Percentiles rank a stretch among this genome's conserved stretches.
phyloP scores from a whole-genome alignment of 2,329 filamentous ascomycete genomes.

The Fusarium sp. region DNA sequence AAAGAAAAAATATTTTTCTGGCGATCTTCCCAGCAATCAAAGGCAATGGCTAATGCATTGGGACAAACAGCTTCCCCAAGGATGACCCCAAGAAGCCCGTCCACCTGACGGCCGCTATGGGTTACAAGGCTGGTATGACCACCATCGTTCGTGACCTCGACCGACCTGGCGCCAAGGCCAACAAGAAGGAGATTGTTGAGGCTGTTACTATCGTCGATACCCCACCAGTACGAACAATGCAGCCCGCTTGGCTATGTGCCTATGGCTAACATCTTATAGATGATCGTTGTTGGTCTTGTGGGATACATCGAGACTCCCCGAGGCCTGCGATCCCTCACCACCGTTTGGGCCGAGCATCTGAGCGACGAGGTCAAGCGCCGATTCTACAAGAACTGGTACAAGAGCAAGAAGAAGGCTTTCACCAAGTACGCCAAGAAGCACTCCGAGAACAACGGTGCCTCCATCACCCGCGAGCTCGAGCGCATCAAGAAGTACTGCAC shows the following conservation, averaged over 20 bases:
- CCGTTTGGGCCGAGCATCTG: slow-evolving; percentile 99
- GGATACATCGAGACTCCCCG: slow-evolving; percentile 99
- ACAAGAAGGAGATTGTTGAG: slow-evolving; percentile 99
- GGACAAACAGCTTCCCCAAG: slow-evolving; percentile 88
- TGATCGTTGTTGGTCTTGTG: slow-evolving; percentile 99
- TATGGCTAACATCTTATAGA: slow-evolving; percentile 84
- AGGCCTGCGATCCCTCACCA: slow-evolving; percentile 98
- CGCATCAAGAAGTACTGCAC: slow-evolving; percentile 99
- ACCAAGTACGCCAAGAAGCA: slow-evolving; percentile 99
- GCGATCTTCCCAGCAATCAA: neutral
- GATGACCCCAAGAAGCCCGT: slow-evolving; percentile 99
- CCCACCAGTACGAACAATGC: slow-evolving; percentile 92
- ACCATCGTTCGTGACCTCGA: slow-evolving; percentile 99
- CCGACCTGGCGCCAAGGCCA: slow-evolving; percentile 98
- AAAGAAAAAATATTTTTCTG: neutral
- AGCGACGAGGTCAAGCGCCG: slow-evolving; percentile 98
- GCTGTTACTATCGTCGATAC: slow-evolving; percentile 90
- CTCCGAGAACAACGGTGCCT: slow-evolving; percentile 90
- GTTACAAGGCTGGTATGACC: slow-evolving; percentile 99
- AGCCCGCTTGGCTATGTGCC: slow-evolving; percentile 82
- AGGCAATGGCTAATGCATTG: slow-evolving; percentile 48
- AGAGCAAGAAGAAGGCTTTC: slow-evolving; percentile 99
- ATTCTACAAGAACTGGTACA: slow-evolving; percentile 99
- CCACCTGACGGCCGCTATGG: slow-evolving; percentile 97
- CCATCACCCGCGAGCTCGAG: slow-evolving; percentile 97